Base-by-base conservation (phyloP, 2,329 filamentous ascomycete genomes). In the Monilinia laxa region DNA sequence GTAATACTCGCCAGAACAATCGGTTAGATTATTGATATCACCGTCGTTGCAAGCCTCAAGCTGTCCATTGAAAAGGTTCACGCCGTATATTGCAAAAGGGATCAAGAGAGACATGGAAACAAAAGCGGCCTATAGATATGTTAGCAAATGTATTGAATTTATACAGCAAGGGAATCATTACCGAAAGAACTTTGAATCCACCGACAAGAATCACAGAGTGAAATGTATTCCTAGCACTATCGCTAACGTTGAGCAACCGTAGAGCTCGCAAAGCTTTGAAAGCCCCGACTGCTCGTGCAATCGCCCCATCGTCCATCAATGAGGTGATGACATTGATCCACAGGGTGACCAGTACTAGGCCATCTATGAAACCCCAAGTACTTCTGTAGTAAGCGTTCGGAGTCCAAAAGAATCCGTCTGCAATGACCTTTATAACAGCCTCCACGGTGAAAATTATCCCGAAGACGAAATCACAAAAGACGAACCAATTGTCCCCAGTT, bases 351-450 rank as follows among this genome's bases (percentile, higher is more conserved):
- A 99, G 82, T 71, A 99, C 95, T 55, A 98, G 79, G 0, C 90
- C 92, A 75, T 99, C 95, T 71, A 99, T 97, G 69, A 97, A 88
- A 9, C 95, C 96, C 95, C 95, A 99, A 0, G 93, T 94, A 75
- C 94, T 94, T 73, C 95, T 89, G 77, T 97, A 92, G 76, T 97
- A 99, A 3, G 96, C 96, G 78, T 99, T 97, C 0, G 95, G 95
- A 0, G 95, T 97, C 87, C 92, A 98, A 77, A 97, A 90, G 73
- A 97, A 90, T 10, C 95, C 95, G 79, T 99, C 95, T 0, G 95
- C 95, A 73, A 99, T 87, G 65, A 96, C 88, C 77, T 99, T 99
- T 80, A 99, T 93, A 7, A 88, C 75, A 0, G 93, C 92, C 78
- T 99, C 95, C 9, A 91, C 76, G 0, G 90, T 90, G 79, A 99